A percentile compares a stretch with the other conserved stretches of the same genome.
phyloP scores from a whole-genome alignment of 192 early-diverging fungal genomes.

The Funneliformis mosseae region DNA sequence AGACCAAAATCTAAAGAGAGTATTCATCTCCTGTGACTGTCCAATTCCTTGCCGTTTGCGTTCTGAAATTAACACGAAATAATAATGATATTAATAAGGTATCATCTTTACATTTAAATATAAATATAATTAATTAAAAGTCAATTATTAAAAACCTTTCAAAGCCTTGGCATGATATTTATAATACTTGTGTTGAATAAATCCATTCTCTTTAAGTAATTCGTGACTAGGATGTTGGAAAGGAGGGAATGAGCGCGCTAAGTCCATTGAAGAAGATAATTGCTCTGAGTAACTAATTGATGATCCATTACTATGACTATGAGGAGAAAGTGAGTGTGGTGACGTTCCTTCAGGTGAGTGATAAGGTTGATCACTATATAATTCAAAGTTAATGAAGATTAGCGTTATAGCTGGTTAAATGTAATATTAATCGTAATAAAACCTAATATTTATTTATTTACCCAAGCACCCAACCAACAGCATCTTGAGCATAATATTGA shows the following conservation, averaged over 20 bases:
- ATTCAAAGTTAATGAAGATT: neutral
- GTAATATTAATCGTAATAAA: neutral
- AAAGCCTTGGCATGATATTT: constrained; percentile 93
- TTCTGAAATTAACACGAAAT: constrained; percentile 49
- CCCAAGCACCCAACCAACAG: constrained; percentile 77
- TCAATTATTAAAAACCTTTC: constrained; percentile 35
- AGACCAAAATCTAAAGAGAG: constrained; percentile 96
- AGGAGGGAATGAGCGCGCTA: constrained; percentile 60
- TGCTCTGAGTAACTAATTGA: constrained; percentile 30
- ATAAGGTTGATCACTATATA: constrained; percentile 57
- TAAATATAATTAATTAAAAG: neutral
- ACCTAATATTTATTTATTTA: neutral
- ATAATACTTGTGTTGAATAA: constrained; percentile 95
- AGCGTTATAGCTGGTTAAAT: neutral
- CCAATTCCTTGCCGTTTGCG: constrained; percentile 88
- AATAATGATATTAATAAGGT: neutral
- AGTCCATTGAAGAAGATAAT: constrained; percentile 53
- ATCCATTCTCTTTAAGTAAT: constrained; percentile 95
- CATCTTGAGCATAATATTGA: constrained; percentile 67
- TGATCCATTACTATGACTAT: constrained; percentile 41
- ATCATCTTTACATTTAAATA: neutral
- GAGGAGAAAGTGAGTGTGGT: constrained; percentile 40
- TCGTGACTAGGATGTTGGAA: constrained; percentile 92
- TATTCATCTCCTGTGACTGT: constrained; percentile 97
- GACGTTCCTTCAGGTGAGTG: constrained; percentile 35